These are phyloP conservation scores for Umbellularia californica DNA, from an alignment of 164 flowering plant species.

Conservation along the genomic window DNA sequence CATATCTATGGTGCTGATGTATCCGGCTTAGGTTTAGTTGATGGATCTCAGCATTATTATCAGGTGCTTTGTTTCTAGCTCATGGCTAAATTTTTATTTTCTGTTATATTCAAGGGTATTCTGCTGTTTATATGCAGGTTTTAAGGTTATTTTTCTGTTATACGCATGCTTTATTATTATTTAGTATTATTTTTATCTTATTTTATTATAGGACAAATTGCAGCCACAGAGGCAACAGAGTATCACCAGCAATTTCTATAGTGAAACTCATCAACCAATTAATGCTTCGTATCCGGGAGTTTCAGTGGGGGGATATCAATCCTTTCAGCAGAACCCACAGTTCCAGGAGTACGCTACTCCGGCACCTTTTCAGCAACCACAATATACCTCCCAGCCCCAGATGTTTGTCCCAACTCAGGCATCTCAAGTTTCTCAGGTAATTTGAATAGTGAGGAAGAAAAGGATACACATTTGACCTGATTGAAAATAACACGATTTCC, in stretches of 20 bases:
- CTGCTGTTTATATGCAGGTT: not conserved
- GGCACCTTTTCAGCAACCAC: slow-evolving; percentile 45
- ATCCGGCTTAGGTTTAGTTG: slow-evolving; percentile 26
- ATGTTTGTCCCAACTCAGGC: slow-evolving; percentile 64
- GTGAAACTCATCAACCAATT: slow-evolving; percentile 47
- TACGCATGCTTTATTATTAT: not conserved
- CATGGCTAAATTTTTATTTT: not conserved
- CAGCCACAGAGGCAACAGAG: slow-evolving; percentile 26
- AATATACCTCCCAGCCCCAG: slow-evolving; percentile 23
- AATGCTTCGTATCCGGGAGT: slow-evolving; percentile 28
- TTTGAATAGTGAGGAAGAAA: too few species aligned
- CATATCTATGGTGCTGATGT: slow-evolving; percentile 36
- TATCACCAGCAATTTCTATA: slow-evolving; percentile 48
- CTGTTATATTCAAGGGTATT: not conserved
- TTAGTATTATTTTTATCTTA: not conserved
- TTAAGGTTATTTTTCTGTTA: not conserved
- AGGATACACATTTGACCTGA: too few species aligned
- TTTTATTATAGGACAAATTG: slow-evolving; percentile 33
- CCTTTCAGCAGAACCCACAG: slow-evolving; percentile 10
- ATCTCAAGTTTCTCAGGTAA: slow-evolving; percentile 49
- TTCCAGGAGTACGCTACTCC: slow-evolving; percentile 30
- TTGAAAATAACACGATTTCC: too few species aligned
- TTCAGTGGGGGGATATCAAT: slow-evolving; percentile 33
- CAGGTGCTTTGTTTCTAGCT: slow-evolving; percentile 35
- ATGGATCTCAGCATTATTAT: slow-evolving; percentile 47